A percentile compares a stretch with the other conserved stretches of the same genome.
Conservation (phyloP, 441 rosid genomes). For the Rhodomyrtus psidioides region DNA sequence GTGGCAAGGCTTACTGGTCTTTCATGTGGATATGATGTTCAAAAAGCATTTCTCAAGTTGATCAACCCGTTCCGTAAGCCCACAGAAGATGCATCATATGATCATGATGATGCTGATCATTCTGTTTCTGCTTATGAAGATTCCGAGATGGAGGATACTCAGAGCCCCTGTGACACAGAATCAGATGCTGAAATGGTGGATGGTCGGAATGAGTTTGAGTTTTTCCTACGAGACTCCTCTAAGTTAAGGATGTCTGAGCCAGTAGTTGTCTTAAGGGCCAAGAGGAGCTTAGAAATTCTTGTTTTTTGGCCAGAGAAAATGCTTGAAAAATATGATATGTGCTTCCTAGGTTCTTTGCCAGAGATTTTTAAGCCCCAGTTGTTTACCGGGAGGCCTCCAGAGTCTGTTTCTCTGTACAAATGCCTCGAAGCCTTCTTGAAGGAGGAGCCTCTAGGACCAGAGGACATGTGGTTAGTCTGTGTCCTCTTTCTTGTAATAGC, state of each 20-base stretch:
- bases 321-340: constrained; percentile 35
- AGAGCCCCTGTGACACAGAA: not conserved
- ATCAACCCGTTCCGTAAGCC: constrained; percentile 53
- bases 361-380: constrained; percentile 43
- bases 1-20: constrained; percentile 48
- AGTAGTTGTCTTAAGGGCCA: constrained; percentile 18
- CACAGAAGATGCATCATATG: constrained; percentile 17
- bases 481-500: not conserved
- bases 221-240: not conserved
- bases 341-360: constrained; percentile 41
- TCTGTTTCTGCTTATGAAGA: not conserved
- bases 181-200: constrained; percentile 5
- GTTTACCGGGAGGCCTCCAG: constrained; percentile 46
- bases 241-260: constrained; percentile 15
- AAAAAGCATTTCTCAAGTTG: constrained; percentile 46
- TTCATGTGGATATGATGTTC: constrained; percentile 54
- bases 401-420: constrained; percentile 53
- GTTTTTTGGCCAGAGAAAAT: constrained; percentile 56
- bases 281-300: constrained; percentile 30
- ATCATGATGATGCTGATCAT: not conserved
- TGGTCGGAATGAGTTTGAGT: constrained; percentile 27
- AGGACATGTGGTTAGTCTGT: constrained; percentile 75
- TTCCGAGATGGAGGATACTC: not conserved
- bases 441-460: constrained; percentile 84
- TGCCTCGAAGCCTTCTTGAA: constrained; percentile 78